Evolutionary conservation across 345 rosid genomes (phyloP), one percentile per base, ranked within the genome.

Genomic region (Camelina laxa): DNA sequence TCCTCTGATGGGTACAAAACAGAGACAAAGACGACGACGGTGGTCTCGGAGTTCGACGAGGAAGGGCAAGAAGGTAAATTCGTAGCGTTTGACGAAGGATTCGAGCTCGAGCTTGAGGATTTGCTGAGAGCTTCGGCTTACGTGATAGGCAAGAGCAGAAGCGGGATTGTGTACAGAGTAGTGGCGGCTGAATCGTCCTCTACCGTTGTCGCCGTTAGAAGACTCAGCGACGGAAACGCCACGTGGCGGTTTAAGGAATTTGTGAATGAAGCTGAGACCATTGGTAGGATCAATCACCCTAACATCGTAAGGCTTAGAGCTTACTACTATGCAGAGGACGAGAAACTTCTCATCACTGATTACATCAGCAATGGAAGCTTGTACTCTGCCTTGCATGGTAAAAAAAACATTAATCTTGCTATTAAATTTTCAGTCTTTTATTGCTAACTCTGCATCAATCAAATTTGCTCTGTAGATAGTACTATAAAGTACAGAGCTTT

Each of bases 111-210:
- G 84, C 88, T 92, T 6, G 99, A 95, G 60, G 99, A 95, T 82
- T 68, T 95, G 81, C 82, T 95, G 67, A 85, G 93, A 73, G 99
- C 99, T 4, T 92, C 99, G 2, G 99, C 99, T 19, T 92, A 90
- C 68, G 99, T 95, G 44, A 56, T 92, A 81, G 97, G 99, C 35
- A 92, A 95, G 82, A 87, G 99, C 51, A 93, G 92, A 73, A 71
- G 93, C 66, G 99, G 99, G 79, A 95, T 92, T 31, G 95, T 95
- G 70, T 95, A 95, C 75, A 95, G 91, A 79, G 99, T 95, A 35
- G 97, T 95, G 83, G 89, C 88, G 16, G 92, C 89, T 13, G 90
- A 90, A 39, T 92, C 97, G 13, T 65, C 78, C 0, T 74, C 74
- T 12, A 57, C 84, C 9, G 93, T 94, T 42, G 88, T 95, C 75